Evolutionary conservation across 1,139 yeast genomes (phyloP).

Genomic region (Debaryomyces fabryi): DNA sequence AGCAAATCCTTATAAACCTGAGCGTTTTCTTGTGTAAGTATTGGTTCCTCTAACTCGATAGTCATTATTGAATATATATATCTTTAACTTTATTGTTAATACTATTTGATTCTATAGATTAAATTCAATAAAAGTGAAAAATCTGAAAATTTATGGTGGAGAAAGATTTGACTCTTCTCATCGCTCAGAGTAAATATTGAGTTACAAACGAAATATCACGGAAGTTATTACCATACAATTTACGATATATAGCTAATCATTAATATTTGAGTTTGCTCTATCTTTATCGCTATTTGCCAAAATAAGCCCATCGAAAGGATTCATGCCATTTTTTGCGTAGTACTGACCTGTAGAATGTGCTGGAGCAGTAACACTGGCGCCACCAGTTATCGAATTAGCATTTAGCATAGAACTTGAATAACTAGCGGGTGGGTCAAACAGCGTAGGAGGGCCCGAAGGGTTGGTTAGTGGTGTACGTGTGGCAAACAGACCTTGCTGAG

Average conservation of each 20-base stretch:
- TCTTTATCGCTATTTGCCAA: constrained; percentile 27
- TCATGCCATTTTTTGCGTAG: constrained; percentile 41
- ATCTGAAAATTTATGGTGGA: neutral
- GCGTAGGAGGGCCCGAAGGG: constrained; percentile 23
- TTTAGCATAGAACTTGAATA: constrained; percentile 18
- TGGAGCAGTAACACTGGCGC: constrained; percentile 31
- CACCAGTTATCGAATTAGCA: constrained; percentile 8
- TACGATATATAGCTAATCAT: constrained; percentile 9
- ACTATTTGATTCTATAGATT: neutral
- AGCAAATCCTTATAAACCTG: constrained; percentile 79
- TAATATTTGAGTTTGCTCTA: neutral
- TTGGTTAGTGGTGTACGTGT: constrained; percentile 39
- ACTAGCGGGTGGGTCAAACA: constrained; percentile 20
- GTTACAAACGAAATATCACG: neutral
- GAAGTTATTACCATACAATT: neutral
- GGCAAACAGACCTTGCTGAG: constrained; percentile 21
- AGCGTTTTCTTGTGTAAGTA: constrained; percentile 37
- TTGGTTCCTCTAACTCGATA: constrained; percentile 52
- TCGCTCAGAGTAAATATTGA: neutral
- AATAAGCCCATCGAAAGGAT: constrained; percentile 47
- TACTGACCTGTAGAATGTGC: constrained; percentile 41
- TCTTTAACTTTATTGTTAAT: neutral
- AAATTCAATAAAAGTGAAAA: neutral
- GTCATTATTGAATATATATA: constrained; percentile 28
- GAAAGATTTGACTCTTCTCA: neutral